Conservation (phyloP, 768 basidiomycete species). For the Boletus coccyginus region DNA sequence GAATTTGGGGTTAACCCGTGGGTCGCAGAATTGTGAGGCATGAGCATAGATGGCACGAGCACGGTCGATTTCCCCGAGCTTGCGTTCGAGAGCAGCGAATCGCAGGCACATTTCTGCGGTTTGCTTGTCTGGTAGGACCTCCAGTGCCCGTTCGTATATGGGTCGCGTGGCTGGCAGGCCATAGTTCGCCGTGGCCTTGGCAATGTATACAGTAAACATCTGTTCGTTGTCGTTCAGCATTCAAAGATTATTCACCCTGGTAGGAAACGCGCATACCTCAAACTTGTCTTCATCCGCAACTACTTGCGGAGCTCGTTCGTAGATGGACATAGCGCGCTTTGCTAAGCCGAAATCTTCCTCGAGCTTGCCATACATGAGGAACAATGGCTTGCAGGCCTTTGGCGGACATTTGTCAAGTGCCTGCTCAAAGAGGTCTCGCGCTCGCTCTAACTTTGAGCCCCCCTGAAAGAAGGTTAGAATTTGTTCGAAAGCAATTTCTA, state of each 20-base stretch:
- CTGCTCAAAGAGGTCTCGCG: conserved; percentile 98
- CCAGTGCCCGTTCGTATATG: conserved; percentile 94
- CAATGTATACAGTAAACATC: conserved; percentile 98
- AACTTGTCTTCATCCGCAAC: conserved; percentile 92
- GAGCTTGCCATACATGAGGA: conserved; percentile 92
- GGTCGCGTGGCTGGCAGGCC: conserved; percentile 94
- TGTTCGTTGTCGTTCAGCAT: conserved; percentile 30
- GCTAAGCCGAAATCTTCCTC: conserved; percentile 96
- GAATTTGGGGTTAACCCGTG: conserved; percentile 85
- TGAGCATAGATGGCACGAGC: conserved; percentile 96
- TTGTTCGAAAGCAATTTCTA: not conserved
- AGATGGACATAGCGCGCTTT: conserved; percentile 93
- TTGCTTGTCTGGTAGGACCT: conserved; percentile 88
- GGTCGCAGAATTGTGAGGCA: conserved; percentile 98
- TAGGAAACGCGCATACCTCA: conserved; percentile 55
- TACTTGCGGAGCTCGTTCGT: conserved; percentile 85
- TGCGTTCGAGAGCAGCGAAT: conserved; percentile 93
- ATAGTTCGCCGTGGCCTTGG: conserved; percentile 94
- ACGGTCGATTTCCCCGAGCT: conserved; percentile 97
- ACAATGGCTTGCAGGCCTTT: conserved; percentile 92
- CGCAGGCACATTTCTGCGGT: conserved; percentile 98
- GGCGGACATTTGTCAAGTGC: conserved; percentile 94
- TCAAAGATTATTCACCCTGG: not conserved
- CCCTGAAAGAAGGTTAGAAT: conserved; percentile 47
- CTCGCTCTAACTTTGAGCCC: conserved; percentile 89